Evolutionary conservation across 305 asterid genomes (phyloP).

Genomic region (Andrographis paniculata): DNA sequence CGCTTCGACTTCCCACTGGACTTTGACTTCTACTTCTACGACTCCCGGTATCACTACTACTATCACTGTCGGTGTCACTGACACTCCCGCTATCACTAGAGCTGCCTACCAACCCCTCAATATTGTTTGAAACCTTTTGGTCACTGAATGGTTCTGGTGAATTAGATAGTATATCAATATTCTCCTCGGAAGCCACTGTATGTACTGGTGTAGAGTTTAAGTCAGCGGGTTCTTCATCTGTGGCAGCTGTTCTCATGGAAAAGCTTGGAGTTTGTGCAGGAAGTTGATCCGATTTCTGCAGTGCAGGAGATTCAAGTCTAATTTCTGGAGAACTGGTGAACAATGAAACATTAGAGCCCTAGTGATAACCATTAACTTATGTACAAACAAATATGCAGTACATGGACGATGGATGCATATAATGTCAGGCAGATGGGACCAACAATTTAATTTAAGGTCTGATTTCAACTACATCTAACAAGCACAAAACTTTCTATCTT

Average conservation of each 20-base stretch:
- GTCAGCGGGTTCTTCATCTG: slow-evolving; percentile 48
- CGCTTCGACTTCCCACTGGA: slow-evolving; percentile 59
- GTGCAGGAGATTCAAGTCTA: slow-evolving; percentile 37
- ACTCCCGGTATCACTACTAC: slow-evolving; percentile 57
- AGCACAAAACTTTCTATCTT: too few species aligned
- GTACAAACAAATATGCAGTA: too few species aligned
- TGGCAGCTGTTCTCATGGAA: slow-evolving; percentile 29
- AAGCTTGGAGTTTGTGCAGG: slow-evolving; percentile 44
- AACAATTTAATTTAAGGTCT: too few species aligned
- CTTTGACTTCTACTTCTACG: slow-evolving; percentile 62
- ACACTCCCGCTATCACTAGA: slow-evolving; percentile 75
- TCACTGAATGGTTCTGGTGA: slow-evolving; percentile 47
- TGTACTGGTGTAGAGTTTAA: slow-evolving; percentile 40
- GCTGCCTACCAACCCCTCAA: slow-evolving; percentile 52
- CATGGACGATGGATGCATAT: slow-evolving; percentile 9
- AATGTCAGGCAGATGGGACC: too few species aligned
- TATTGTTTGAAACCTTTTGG: slow-evolving; percentile 44
- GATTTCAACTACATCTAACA: too few species aligned
- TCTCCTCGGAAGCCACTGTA: slow-evolving; percentile 29
- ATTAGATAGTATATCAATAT: slow-evolving; percentile 31
- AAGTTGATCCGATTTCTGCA: slow-evolving; percentile 36
- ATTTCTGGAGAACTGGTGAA: slow-evolving; percentile 65
- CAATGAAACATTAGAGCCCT: slow-evolving; percentile 20
- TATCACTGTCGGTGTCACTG: slow-evolving; percentile 48
- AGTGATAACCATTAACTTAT: slow-evolving; percentile 13